Percentiles rank a stretch among this genome's conserved stretches.
Conservation (phyloP, 257 asterid species). For the Cordia subcordata region DNA sequence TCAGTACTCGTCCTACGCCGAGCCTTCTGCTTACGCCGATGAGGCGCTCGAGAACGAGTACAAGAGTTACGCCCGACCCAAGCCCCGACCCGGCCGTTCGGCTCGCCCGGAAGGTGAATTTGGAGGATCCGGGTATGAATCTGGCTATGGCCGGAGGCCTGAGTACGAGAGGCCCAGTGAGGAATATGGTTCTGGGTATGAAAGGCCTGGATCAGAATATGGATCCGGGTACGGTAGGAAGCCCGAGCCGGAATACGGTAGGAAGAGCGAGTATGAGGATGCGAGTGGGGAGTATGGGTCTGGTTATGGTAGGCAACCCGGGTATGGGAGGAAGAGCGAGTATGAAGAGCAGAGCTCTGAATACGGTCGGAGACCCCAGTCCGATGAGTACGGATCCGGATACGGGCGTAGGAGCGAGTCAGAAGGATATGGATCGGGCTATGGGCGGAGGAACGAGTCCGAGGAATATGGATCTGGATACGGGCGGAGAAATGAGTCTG, state of each 20-base stretch:
- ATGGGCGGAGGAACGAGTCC: slow-evolving; percentile 20
- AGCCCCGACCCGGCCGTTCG: slow-evolving; percentile 38
- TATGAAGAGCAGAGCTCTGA: slow-evolving; percentile 16
- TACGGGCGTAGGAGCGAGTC: slow-evolving; percentile 12
- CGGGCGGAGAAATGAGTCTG: slow-evolving; percentile 20
- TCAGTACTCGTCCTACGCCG: slow-evolving; percentile 56
- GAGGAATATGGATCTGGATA: slow-evolving; percentile 20
- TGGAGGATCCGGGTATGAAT: slow-evolving; percentile 14
- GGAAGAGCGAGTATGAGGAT: slow-evolving; percentile 17
- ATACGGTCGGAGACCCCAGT: slow-evolving; percentile 19
- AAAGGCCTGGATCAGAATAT: slow-evolving; percentile 20
- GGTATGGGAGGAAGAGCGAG: slow-evolving; percentile 15
- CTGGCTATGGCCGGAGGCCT: slow-evolving; percentile 14
- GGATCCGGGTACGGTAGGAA: slow-evolving; percentile 43
- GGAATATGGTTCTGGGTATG: slow-evolving; percentile 26
- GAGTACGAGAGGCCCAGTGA: slow-evolving; percentile 4
- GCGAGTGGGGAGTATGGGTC: slow-evolving; percentile 24
- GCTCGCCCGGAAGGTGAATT: slow-evolving; percentile 5
- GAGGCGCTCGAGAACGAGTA: slow-evolving; percentile 77
- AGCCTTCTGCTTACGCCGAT: slow-evolving; percentile 72
- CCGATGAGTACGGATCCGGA: slow-evolving; percentile 16
- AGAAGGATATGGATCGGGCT: slow-evolving; percentile 21
- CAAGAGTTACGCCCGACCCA: slow-evolving; percentile 67
- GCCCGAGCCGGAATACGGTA: slow-evolving; percentile 25
- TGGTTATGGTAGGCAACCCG: slow-evolving; percentile 21